These are phyloP conservation scores for Lepidium sativum DNA, from an alignment of 345 rosid genomes.

Conservation along the genomic window DNA sequence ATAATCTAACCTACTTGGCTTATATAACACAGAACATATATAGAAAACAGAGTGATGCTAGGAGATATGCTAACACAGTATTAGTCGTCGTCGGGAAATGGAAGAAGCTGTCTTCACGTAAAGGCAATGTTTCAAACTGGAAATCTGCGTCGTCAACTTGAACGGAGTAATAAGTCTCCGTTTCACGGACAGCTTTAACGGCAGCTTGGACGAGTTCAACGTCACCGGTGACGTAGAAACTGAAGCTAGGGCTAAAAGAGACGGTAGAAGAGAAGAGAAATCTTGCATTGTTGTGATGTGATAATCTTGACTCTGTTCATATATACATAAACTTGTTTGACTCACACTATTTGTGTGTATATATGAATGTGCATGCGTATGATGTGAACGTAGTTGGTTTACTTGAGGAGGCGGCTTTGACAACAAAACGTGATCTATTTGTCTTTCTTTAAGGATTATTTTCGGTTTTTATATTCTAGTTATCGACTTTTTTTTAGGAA, in stretches of 20 bases:
- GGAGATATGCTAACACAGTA: not conserved
- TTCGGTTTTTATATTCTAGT: not conserved
- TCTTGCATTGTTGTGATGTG: constrained; percentile 18
- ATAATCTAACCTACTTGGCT: no score
- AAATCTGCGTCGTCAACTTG: not conserved
- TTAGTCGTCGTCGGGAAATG: constrained; percentile 7
- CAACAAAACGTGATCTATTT: constrained; percentile 20
- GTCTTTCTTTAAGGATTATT: constrained; percentile 15
- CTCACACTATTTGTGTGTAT: constrained; percentile 4
- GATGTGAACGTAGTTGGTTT: constrained; percentile 6
- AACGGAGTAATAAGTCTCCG: constrained; percentile 6
- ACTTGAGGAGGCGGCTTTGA: constrained; percentile 21
- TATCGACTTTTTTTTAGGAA: not conserved
- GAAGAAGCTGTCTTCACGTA: constrained; percentile 17
- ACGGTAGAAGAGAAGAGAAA: constrained; percentile 16
- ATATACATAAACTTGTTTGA: constrained; percentile 7
- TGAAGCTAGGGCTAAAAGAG: constrained; percentile 25
- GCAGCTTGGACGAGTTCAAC: constrained; percentile 9
- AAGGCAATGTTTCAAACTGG: constrained; percentile 21
- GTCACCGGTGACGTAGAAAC: constrained; percentile 18
- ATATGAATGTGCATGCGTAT: constrained; percentile 11
- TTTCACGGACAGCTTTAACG: constrained; percentile 18
- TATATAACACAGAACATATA: no score
- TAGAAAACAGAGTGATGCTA: no score
- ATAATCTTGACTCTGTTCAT: constrained; percentile 8